Conservation (phyloP, 164 flowering plant genomes). For the Nelumbo lutea region DNA sequence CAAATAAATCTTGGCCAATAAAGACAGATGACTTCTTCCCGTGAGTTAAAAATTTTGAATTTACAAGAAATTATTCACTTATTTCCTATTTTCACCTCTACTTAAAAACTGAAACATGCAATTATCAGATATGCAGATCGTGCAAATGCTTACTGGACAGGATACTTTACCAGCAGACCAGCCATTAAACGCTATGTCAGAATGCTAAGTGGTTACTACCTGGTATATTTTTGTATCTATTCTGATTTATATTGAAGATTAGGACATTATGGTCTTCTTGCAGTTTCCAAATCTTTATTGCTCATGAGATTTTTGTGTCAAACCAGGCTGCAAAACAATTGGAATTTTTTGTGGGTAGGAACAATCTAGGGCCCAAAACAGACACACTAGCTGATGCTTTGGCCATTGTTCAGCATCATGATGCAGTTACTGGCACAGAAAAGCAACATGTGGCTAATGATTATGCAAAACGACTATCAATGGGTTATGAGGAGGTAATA, state of each 20-base stretch:
- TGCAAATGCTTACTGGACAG: constrained; percentile 92
- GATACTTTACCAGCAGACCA: constrained; percentile 91
- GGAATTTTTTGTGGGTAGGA: constrained; percentile 71
- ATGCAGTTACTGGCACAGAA: constrained; percentile 90
- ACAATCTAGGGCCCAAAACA: constrained; percentile 52
- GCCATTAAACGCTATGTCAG: constrained; percentile 81
- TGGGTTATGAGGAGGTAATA: constrained; percentile 72
- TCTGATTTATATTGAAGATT: neutral
- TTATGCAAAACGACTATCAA: constrained; percentile 76
- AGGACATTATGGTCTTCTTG: neutral
- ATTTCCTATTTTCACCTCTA: neutral
- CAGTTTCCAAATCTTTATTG: constrained; percentile 1
- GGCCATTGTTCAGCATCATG: constrained; percentile 97
- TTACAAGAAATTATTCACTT: neutral
- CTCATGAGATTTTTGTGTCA: constrained; percentile 7
- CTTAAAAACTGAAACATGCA: constrained; percentile 9
- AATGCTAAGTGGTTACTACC: constrained; percentile 75
- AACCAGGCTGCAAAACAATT: constrained; percentile 89
- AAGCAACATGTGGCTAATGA: constrained; percentile 96
- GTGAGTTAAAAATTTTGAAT: constrained; percentile 42
- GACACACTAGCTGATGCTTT: constrained; percentile 82
- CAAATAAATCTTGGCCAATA: constrained; percentile 72
- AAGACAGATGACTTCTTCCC: constrained; percentile 90
- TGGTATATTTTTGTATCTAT: constrained; percentile 38
- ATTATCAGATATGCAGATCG: constrained; percentile 81